Evolutionary conservation across 805 yeast species (phyloP).

Genomic region (Candida montana): DNA sequence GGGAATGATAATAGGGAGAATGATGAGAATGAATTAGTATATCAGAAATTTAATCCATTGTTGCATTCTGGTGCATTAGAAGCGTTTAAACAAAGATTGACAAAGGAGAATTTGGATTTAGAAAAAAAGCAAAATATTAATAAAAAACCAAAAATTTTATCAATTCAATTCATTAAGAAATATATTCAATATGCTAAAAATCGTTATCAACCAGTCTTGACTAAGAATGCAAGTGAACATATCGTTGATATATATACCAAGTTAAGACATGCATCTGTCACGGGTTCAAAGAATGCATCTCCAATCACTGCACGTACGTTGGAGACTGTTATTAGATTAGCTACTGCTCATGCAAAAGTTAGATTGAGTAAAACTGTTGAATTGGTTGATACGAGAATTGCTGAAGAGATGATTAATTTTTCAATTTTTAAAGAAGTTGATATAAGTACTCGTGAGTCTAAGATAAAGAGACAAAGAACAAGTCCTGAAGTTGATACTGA

Average conservation of each 20-base stretch:
- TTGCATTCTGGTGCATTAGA: slow-evolving; percentile 73
- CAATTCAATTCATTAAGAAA: slow-evolving; percentile 83
- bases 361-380: slow-evolving; percentile 74
- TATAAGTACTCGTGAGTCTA: slow-evolving; percentile 25
- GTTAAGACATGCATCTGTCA: slow-evolving; percentile 68
- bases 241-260: slow-evolving; percentile 78
- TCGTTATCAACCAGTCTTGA: slow-evolving; percentile 74
- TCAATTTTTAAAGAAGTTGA: slow-evolving; percentile 74
- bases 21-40: slow-evolving; percentile 42
- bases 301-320: slow-evolving; percentile 98
- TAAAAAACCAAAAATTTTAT: slow-evolving; percentile 44
- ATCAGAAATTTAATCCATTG: slow-evolving; percentile 75
- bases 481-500: slow-evolving; percentile 8
- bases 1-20: slow-evolving; percentile 42
- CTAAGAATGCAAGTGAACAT: slow-evolving; percentile 70
- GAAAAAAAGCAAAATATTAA: slow-evolving; percentile 26
- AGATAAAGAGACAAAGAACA: slow-evolving; percentile 28
- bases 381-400: slow-evolving; percentile 74
- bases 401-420: slow-evolving; percentile 77
- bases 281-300: slow-evolving; percentile 64
- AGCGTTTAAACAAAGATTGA: slow-evolving; percentile 26
- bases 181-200: slow-evolving; percentile 92
- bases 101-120: too few relatives aligned
- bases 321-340: slow-evolving; percentile 88
- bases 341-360: slow-evolving; percentile 97